These are phyloP conservation scores for Cryphonectria carpinicola DNA, from an alignment of 2,329 filamentous ascomycete genomes.

Conservation along the genomic window DNA sequence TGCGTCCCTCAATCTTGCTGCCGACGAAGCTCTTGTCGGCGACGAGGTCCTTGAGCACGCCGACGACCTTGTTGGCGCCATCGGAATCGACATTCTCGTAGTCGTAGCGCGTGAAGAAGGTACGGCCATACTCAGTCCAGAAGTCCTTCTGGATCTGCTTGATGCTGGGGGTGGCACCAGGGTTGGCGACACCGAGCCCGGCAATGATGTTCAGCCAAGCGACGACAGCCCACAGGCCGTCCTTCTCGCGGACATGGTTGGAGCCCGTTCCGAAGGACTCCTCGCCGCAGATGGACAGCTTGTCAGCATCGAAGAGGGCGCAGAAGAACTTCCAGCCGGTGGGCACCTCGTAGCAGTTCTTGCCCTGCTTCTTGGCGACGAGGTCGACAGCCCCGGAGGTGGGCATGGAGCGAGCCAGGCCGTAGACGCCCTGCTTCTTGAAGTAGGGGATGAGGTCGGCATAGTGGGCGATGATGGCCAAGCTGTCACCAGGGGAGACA, in stretches of 20 bases:
- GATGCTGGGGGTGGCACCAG: slow-evolving; percentile 84
- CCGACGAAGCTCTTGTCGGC: slow-evolving; percentile 76
- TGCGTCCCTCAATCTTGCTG: slow-evolving; percentile 78
- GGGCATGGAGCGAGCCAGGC: slow-evolving; percentile 95
- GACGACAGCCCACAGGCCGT: slow-evolving; percentile 95
- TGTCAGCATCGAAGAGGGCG: slow-evolving; percentile 89
- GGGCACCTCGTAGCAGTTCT: slow-evolving; percentile 93
- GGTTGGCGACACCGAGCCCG: slow-evolving; percentile 81
- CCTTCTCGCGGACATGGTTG: slow-evolving; percentile 99
- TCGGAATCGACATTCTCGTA: slow-evolving; percentile 95
- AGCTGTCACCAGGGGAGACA: slow-evolving; percentile 93
- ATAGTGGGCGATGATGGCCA: slow-evolving; percentile 98
- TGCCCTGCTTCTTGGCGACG: slow-evolving; percentile 90
- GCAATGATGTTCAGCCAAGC: slow-evolving; percentile 99
- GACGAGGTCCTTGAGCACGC: slow-evolving; percentile 78
- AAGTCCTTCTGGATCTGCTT: slow-evolving; percentile 96
- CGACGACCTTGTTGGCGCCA: slow-evolving; percentile 87
- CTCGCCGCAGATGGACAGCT: slow-evolving; percentile 97
- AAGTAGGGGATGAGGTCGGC: slow-evolving; percentile 97
- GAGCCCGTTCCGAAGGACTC: slow-evolving; percentile 97
- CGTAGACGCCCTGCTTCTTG: slow-evolving; percentile 94
- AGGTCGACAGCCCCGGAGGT: slow-evolving; percentile 95
- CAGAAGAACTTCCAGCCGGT: slow-evolving; percentile 99
- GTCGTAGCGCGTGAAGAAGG: slow-evolving; percentile 99
- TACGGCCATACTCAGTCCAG: slow-evolving; percentile 94